phyloP scores from a whole-genome alignment of 2,329 filamentous ascomycete genomes.

The Aspergillus nomiae region DNA sequence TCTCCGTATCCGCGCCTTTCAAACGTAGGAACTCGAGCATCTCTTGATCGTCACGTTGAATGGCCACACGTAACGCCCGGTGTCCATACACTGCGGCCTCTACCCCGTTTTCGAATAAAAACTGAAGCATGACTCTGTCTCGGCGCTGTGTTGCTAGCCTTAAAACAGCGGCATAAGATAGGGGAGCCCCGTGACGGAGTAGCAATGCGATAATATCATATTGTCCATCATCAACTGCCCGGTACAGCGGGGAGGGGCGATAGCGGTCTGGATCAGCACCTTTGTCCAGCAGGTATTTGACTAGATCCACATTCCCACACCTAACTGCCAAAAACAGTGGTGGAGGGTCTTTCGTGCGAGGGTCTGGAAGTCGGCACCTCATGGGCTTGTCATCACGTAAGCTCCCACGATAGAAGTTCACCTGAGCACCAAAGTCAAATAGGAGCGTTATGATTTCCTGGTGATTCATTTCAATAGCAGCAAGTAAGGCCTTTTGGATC shows the following conservation, averaged over 20 bases:
- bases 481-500: neutral
- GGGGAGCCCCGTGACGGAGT: neutral
- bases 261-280: neutral
- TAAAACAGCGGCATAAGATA: neutral
- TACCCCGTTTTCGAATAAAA: neutral
- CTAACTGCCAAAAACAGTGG: neutral
- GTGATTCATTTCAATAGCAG: neutral
- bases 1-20: neutral
- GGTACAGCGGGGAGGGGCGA: slow-evolving; percentile 1
- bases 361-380: neutral
- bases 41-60: neutral
- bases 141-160: neutral
- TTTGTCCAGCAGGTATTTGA: neutral
- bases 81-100: neutral
- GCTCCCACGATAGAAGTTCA: neutral
- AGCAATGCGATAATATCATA: neutral
- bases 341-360: neutral
- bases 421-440: neutral
- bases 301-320: neutral
- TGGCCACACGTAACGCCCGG: neutral
- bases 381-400: neutral
- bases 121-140: neutral
- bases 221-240: neutral
- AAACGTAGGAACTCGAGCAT: neutral
- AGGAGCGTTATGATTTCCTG: neutral